Percentiles rank a stretch among this genome's conserved stretches.
Conservation (phyloP, 2,329 filamentous ascomycete species). For the Juglanconis oblonga region DNA sequence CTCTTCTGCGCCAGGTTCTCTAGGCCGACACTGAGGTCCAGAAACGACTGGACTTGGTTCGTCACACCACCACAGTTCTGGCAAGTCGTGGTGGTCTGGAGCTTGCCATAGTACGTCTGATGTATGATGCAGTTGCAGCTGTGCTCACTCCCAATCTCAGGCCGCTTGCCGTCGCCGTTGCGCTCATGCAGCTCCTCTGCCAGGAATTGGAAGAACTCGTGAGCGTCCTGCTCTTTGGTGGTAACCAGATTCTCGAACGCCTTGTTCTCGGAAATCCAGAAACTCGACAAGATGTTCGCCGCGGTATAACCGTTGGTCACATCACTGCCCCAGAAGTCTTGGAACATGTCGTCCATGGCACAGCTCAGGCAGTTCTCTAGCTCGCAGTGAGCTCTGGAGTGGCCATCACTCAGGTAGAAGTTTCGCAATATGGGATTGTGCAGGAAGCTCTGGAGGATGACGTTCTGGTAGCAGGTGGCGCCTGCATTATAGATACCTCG, state of each 20-base stretch:
- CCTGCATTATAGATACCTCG: constrained; percentile 95
- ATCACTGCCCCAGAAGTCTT: constrained; percentile 68
- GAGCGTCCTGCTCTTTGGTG: constrained; percentile 93
- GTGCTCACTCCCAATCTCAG: constrained; percentile 57
- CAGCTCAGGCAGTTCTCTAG: constrained; percentile 63
- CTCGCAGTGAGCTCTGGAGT: constrained; percentile 73
- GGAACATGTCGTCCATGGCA: constrained; percentile 71
- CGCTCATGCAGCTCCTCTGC: constrained; percentile 86
- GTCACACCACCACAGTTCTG: constrained; percentile 81
- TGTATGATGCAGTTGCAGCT: constrained; percentile 89
- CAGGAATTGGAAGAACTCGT: constrained; percentile 95
- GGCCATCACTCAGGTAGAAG: constrained; percentile 88
- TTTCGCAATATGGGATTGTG: constrained; percentile 91
- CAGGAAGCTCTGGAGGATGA: constrained; percentile 87
- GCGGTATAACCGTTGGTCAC: constrained; percentile 88
- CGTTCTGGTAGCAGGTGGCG: constrained; percentile 98
- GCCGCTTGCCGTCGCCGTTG: constrained; percentile 67
- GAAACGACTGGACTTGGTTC: constrained; percentile 80
- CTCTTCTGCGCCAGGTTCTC: constrained; percentile 69
- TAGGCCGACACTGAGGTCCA: constrained; percentile 87
- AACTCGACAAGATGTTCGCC: constrained; percentile 81
- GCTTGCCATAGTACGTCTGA: constrained; percentile 89
- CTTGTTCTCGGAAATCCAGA: constrained; percentile 81
- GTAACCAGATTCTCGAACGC: constrained; percentile 75
- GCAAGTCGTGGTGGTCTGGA: constrained; percentile 87